Conservation (phyloP, 1,284 basidiomycete species). For the Tranzscheliella williamsii region DNA sequence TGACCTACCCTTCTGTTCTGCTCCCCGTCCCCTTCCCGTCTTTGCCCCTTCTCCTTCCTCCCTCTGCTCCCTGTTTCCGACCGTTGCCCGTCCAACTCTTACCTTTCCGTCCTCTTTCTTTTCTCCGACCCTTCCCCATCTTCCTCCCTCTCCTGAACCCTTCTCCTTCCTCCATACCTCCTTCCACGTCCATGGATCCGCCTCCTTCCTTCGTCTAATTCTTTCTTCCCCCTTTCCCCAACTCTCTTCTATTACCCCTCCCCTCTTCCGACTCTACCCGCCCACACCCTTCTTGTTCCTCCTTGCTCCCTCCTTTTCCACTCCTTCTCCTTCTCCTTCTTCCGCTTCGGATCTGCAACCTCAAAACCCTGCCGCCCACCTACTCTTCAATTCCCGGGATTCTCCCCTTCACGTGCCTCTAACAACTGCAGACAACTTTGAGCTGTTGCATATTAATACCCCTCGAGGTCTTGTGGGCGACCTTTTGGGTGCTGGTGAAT, state of each 20-base stretch:
- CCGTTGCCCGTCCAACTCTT: slow-evolving; percentile 6
- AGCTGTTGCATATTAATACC: slow-evolving; percentile 6
- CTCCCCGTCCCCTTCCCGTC: background rate
- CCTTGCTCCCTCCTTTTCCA: too few relatives aligned
- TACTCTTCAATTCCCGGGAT: too few relatives aligned
- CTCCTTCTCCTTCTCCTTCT: too few relatives aligned
- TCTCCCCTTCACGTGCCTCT: too few relatives aligned
- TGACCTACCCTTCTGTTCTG: background rate
- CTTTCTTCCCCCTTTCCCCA: too few relatives aligned
- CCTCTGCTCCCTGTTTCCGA: background rate
- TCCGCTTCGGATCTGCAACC: too few relatives aligned
- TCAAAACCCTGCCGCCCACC: too few relatives aligned
- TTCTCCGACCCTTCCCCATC: background rate
- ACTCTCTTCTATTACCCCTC: too few relatives aligned
- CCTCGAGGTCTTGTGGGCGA: slow-evolving; percentile 33
- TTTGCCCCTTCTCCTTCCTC: background rate
- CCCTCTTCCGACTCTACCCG: too few relatives aligned
- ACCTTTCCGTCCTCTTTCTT: background rate
- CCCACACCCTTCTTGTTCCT: too few relatives aligned
- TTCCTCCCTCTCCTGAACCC: background rate
- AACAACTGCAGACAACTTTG: slow-evolving; percentile 8
- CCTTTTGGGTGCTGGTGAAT: slow-evolving; percentile 38
- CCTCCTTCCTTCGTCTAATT: too few relatives aligned
- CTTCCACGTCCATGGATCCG: too few relatives aligned
- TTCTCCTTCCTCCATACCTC: background rate